phyloP scores from a whole-genome alignment of 352 stramenopile genomes.

The Globisporangium parvum region DNA sequence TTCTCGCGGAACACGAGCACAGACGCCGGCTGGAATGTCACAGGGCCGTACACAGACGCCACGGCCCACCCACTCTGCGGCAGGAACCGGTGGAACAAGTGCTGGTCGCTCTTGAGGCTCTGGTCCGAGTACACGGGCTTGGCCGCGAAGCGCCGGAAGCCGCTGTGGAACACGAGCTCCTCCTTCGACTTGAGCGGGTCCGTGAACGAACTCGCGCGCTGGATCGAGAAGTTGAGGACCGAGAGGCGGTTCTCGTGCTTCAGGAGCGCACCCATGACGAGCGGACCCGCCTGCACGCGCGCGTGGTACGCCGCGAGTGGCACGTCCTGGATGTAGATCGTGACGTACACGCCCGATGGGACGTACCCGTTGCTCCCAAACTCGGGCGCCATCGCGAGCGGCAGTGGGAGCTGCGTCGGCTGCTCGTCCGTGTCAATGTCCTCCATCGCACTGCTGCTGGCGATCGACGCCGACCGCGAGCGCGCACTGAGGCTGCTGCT shows the following conservation, averaged over 20 bases:
- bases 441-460: conserved; percentile 40
- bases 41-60: conserved; percentile 85
- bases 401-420: conserved; percentile 17
- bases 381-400: conserved; percentile 25
- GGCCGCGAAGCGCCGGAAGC: conserved; percentile 92
- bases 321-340: conserved; percentile 74
- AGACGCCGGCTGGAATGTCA: conserved; percentile 96
- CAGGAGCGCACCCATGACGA: conserved; percentile 85
- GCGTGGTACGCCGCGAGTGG: conserved; percentile 44
- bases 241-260: conserved; percentile 98
- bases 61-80: conserved; percentile 88
- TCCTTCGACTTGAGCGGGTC: conserved; percentile 96
- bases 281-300: conserved; percentile 49
- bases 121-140: conserved; percentile 96
- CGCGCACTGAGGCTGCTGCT: conserved; percentile 21
- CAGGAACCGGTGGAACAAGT: conserved; percentile 98
- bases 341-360: conserved; percentile 92
- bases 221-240: conserved; percentile 96
- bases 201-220: conserved; percentile 66
- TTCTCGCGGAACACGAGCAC: conserved; percentile 93
- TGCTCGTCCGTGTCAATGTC: conserved; percentile 65
- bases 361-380: conserved; percentile 86
- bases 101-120: conserved; percentile 98
- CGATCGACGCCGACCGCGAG: conserved; percentile 53
- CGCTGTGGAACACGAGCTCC: conserved; percentile 93